Base-by-base conservation (phyloP, 192 early-diverging fungal species). In the Coemansia sp. region DNA sequence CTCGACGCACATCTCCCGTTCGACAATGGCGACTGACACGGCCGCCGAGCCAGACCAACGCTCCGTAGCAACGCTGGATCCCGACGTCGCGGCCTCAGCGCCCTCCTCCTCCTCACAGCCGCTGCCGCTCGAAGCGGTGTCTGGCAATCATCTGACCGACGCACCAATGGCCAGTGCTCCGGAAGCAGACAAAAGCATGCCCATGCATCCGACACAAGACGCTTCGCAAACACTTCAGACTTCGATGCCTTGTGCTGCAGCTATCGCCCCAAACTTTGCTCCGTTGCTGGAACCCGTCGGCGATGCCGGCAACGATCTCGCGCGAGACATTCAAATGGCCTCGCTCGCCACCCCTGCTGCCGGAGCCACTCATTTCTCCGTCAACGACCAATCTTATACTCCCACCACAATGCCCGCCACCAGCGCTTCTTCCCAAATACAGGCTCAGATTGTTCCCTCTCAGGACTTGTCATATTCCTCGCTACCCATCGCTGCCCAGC, bases 181-280 rank as follows among this genome's bases (percentile, higher is more conserved):
- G 39, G 56, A 58, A 25, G 56, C 56, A 45, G 56, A 25, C 56
- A 27, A 24, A 34, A 2, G 56, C 35, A 23, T 11, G 19, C 20
- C 8, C 22, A 58, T 58, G 56, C 56, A 58, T 34, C 14, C 56
- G 23, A 36, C 36, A 34, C 56, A 58, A n/a, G 56, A 25, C 56
- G 25, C 39, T 58, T 58, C 56, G 11, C 56, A 45, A 58, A 42
- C 24, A 25, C 34, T 58, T 58, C 56, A 58, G 22, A 20, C 56
- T 58, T 58, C 56, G 56, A 39, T 45, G 20, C 8, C 34, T 39
- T 28, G 24, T 14, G 50, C 50, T 52, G 39, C 36, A 45, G 16
- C 56, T 16, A 27, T 4, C 22, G 23, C 56, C 35, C 36, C 56
- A 45, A 45, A 39, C 56, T 34, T 58, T 58, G 32, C 54, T 20